phyloP scores from a whole-genome alignment of 805 yeast genomes.

The Kuraishia molischiana region DNA sequence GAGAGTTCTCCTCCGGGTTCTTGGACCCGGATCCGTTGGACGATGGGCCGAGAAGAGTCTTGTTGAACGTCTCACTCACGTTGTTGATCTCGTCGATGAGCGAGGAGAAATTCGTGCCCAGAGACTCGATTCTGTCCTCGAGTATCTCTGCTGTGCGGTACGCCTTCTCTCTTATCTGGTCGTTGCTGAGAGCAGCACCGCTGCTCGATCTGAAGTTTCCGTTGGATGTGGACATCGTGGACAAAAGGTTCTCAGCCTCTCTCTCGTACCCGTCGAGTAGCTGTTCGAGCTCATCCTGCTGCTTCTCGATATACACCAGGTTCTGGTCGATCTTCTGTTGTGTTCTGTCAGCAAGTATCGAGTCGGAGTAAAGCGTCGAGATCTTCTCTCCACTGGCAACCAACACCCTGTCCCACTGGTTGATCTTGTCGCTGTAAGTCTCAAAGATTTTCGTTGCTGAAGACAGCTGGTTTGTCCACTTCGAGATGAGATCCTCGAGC shows the following conservation, averaged over 20 bases:
- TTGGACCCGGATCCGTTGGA: conserved; percentile 15
- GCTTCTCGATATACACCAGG: conserved; percentile 75
- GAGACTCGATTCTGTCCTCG: conserved; percentile 68
- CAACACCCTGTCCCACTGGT: conserved; percentile 78
- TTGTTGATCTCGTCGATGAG: conserved; percentile 76
- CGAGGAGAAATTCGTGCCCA: conserved; percentile 69
- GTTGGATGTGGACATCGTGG: conserved; percentile 13
- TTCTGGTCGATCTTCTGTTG: conserved; percentile 85
- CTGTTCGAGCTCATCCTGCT: conserved; percentile 83
- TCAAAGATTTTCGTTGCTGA: conserved; percentile 67
- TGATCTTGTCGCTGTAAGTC: conserved; percentile 61
- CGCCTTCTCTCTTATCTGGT: conserved; percentile 83
- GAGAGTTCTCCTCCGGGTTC: conserved; percentile 30
- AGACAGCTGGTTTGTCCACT: conserved; percentile 85
- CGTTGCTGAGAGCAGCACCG: conserved; percentile 38
- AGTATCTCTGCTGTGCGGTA: conserved; percentile 79
- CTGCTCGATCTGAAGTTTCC: conserved; percentile 1
- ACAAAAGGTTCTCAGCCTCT: conserved; percentile 47
- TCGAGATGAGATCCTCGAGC: conserved; percentile 82
- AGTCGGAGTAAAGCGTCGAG: conserved; percentile 64
- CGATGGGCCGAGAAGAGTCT: conserved; percentile 30
- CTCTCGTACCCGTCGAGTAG: conserved; percentile 76
- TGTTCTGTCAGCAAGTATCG: conserved; percentile 73
- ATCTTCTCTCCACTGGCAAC: conserved; percentile 84
- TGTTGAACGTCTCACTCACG: conserved; percentile 72